Evolutionary conservation across 2,329 filamentous ascomycete genomes (phyloP), one percentile per base, ranked within the genome.

Genomic region (Fusarium vanettenii): DNA sequence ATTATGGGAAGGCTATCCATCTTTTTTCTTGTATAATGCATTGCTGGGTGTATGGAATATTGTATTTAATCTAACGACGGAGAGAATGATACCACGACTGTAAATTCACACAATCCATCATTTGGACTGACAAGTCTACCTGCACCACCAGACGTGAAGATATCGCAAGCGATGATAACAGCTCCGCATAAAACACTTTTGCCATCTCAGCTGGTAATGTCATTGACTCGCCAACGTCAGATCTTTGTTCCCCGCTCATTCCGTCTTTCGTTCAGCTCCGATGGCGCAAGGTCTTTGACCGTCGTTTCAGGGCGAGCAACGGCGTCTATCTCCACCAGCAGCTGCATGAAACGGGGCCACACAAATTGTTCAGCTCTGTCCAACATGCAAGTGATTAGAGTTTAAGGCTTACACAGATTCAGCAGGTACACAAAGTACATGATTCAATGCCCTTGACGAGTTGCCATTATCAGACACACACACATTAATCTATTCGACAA

Each of bases 61-160:
- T 75, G 57, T 70, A 70, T 60, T 63, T 74, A 65, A 52, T 55
- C 43, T 72, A 55, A 75, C 70, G 70, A 63, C 66, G 25, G 52
- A 70, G 66, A 71, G 72, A 73, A 75, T 75, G 72, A 75, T 64
- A 68, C 61, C n/a, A 75, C 48, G 72, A 75, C 37, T 66, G 10
- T 29, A 52, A 69, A 70, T 70, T 35, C 29, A 69, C 43, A 72
- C 16, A 50, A 25, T n/a, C 13, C n/a, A 35, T 11, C 20, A 18
- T 61, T 18, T 18, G 16, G 25, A 27, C 35, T 37, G 16, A 8
- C 33, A 18, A 48, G 4, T 20, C 10, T 9, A 56, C 20, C 27
- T 11, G 10, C 14, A 16, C 20, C 37, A 41, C 55, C 33, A 22
- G 29, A 56, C 11, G 18, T 33, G 3, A 22, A 22, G 29, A 22